phyloP scores from a whole-genome alignment of 257 asterid genomes.

The Solanum gandarillasii region DNA sequence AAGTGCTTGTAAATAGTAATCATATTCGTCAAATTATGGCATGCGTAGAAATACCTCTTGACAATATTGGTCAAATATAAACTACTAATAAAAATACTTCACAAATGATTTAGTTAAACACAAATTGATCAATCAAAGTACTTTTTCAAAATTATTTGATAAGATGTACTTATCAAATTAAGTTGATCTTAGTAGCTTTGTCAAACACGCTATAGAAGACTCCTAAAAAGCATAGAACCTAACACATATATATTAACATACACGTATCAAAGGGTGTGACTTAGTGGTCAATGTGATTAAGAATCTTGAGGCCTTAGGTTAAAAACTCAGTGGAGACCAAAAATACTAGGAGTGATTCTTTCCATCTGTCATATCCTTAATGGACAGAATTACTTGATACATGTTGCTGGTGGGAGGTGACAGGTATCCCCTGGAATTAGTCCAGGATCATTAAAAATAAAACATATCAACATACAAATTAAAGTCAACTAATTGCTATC shows the following conservation, averaged over 20 bases:
- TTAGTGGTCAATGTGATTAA: too few species aligned
- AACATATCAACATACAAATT: background rate
- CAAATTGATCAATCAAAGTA: background rate
- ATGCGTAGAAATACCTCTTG: background rate
- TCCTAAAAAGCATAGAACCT: background rate
- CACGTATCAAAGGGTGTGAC: background rate
- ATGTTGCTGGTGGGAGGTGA: accelerated
- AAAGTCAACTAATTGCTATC: too few species aligned
- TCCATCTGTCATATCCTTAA: too few species aligned
- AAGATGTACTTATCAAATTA: background rate
- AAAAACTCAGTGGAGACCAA: background rate
- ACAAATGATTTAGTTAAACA: background rate
- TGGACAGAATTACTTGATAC: background rate
- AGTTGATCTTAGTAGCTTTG: background rate
- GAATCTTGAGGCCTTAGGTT: background rate
- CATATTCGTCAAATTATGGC: background rate
- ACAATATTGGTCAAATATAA: too few species aligned
- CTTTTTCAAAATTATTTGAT: background rate
- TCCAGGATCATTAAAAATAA: too few species aligned
- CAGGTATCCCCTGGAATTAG: too few species aligned
- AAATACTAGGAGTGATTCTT: too few species aligned
- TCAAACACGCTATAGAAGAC: background rate
- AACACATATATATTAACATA: background rate
- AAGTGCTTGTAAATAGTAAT: background rate
- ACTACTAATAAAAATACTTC: too few species aligned